Percentiles rank a stretch among this genome's conserved stretches.
These are phyloP conservation scores for button mushroom (Agaricus bisporus) DNA, from an alignment of 768 basidiomycete genomes.

Conservation along the genomic window DNA sequence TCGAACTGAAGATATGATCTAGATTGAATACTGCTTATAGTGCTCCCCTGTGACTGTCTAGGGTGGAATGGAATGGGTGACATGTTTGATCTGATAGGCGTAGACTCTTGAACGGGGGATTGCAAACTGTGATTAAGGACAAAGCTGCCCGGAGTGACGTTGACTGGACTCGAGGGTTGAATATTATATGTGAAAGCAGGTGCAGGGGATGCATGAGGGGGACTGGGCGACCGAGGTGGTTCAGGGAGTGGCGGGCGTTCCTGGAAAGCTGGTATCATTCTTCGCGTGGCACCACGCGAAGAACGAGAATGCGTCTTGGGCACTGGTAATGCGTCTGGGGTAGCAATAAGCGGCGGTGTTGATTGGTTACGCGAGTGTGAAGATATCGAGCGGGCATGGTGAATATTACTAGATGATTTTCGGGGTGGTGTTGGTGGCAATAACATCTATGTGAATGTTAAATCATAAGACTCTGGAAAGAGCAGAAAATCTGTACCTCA, in stretches of 20 bases:
- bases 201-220: not conserved
- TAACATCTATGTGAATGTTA: not conserved
- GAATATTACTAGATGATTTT: conserved; percentile 6
- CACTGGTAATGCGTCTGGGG: conserved; percentile 4
- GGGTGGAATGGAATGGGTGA: conserved; percentile 30
- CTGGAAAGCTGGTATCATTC: not conserved
- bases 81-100: conserved; percentile 20
- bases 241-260: conserved; percentile 3
- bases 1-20: conserved; percentile 38
- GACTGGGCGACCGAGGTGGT: not conserved
- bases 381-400: conserved; percentile 1
- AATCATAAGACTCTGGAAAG: not conserved
- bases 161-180: conserved; percentile 1
- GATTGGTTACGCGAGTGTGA: conserved; percentile 4
- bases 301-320: conserved; percentile 5
- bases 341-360: conserved; percentile 8
- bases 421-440: conserved; percentile 8
- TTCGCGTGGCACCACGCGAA: conserved; percentile 1
- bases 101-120: conserved; percentile 17
- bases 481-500: not conserved
- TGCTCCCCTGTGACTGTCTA: conserved; percentile 26
- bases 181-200: conserved; percentile 10
- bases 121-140: conserved; percentile 3
- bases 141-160: not conserved
- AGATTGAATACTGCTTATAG: conserved; percentile 37